These are phyloP conservation scores for Fusarium newnesense DNA, from an alignment of 2,329 filamentous ascomycete genomes.

Conservation along the genomic window DNA sequence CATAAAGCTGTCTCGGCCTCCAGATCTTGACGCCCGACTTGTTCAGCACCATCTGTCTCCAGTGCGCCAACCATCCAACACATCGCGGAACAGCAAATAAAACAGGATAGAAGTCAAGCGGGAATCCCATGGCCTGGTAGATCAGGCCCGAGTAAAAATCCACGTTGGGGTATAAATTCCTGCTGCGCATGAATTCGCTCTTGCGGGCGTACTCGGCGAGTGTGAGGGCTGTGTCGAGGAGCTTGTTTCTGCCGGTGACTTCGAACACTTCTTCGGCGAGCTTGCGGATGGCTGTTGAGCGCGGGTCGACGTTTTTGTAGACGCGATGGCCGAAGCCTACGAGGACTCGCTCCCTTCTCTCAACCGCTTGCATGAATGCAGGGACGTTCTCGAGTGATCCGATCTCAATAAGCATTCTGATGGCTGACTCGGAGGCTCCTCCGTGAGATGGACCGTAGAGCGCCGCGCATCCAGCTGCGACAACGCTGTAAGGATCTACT, in stretches of 20 bases:
- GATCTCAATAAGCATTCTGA: conserved; percentile 63
- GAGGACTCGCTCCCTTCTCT: conserved; percentile 61
- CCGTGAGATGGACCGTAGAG: conserved; percentile 68
- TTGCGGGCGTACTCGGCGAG: conserved; percentile 58
- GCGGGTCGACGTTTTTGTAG: conserved; percentile 65
- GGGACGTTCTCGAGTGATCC: conserved; percentile 62
- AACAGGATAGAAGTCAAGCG: conserved; percentile 63
- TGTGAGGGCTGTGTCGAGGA: conserved; percentile 59
- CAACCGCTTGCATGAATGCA: conserved; percentile 60
- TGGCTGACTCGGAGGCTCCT: conserved; percentile 67
- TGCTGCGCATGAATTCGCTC: conserved; percentile 60
- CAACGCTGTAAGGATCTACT: conserved; percentile 65
- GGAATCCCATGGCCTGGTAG: conserved; percentile 64
- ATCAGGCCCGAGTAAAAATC: conserved; percentile 64
- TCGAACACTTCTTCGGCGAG: conserved; percentile 62
- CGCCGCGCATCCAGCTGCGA: conserved; percentile 62
- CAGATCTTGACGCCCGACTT: conserved; percentile 61
- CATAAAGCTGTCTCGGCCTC: conserved; percentile 60
- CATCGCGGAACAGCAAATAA: conserved; percentile 62
- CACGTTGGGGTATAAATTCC: conserved; percentile 62
- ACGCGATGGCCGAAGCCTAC: conserved; percentile 67
- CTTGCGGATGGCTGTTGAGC: conserved; percentile 59
- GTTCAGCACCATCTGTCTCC: conserved; percentile 61
- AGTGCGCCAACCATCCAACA: conserved; percentile 63
- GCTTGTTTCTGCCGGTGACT: conserved; percentile 61